These are phyloP conservation scores for Davidsoniella virescens DNA, from an alignment of 2,329 filamentous ascomycete species.

Conservation along the genomic window DNA sequence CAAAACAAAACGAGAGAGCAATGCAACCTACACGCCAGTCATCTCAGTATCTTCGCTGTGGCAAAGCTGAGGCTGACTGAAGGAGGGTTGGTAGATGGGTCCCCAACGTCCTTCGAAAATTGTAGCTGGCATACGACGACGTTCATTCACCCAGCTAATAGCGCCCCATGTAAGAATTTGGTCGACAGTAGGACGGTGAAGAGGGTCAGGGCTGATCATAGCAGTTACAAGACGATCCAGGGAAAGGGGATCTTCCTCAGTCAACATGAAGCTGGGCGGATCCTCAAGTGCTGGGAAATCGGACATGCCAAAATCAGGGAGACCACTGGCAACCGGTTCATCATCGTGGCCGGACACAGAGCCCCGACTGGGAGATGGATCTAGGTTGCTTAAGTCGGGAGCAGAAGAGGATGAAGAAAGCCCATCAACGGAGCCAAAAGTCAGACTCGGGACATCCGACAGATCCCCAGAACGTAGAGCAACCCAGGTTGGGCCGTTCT, in stretches of 20 bases:
- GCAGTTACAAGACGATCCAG: conserved; percentile 71
- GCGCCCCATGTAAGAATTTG: conserved; percentile 59
- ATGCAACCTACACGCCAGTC: conserved; percentile 33
- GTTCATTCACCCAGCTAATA: conserved; percentile 61
- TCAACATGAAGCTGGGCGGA: conserved; percentile 80
- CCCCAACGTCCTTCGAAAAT: conserved; percentile 96
- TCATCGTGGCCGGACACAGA: conserved; percentile 3
- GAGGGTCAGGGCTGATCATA: conserved; percentile 70
- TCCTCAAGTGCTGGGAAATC: conserved; percentile 36
- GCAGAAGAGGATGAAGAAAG: conserved; percentile 22
- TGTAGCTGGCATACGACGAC: conserved; percentile 75
- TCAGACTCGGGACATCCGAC: conserved; percentile 74
- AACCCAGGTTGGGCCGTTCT: conserved; percentile 84
- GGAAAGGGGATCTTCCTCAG: conserved; percentile 53
- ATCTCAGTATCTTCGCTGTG: conserved; percentile 46
- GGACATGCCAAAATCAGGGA: conserved; percentile 24
- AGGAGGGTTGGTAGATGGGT: conserved; percentile 31
- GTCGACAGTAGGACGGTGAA: conserved; percentile 54
- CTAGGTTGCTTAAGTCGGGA: neutral
- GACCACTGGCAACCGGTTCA: neutral
- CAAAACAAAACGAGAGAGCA: no score
- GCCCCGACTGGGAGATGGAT: neutral
- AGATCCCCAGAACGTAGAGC: conserved; percentile 79
- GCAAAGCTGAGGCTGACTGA: neutral
- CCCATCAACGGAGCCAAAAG: conserved; percentile 56